Evolutionary conservation across 2,329 filamentous ascomycete genomes (phyloP).

Genomic region (Allantophomopsis lycopodina): DNA sequence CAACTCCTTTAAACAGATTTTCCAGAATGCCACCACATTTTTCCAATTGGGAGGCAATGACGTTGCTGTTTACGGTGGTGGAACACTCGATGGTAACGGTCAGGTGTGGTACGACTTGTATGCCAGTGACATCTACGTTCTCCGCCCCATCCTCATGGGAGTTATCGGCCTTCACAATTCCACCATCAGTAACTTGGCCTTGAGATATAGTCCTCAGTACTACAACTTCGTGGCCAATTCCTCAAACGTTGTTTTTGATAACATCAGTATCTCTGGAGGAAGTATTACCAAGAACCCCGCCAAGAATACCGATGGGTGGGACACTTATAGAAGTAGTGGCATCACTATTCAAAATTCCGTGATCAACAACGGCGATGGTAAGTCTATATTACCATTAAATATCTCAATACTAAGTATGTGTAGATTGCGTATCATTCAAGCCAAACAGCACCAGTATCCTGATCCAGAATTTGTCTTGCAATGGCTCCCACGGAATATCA

Average conservation of each 20-base stretch:
- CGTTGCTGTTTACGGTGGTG: constrained; percentile 55
- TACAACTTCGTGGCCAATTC: constrained; percentile 55
- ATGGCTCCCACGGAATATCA: constrained; percentile 58
- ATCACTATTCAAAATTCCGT: constrained; percentile 54
- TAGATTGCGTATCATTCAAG: constrained; percentile 61
- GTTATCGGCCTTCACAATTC: constrained; percentile 41
- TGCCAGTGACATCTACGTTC: constrained; percentile 37
- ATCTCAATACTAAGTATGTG: background rate
- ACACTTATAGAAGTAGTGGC: constrained; percentile 45
- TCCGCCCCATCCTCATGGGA: constrained; percentile 44
- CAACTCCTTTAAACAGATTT: constrained; percentile 47
- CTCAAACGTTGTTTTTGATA: constrained; percentile 46
- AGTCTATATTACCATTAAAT: background rate
- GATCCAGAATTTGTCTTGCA: constrained; percentile 53
- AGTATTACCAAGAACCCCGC: constrained; percentile 37
- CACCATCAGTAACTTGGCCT: constrained; percentile 42
- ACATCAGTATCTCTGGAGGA: constrained; percentile 43
- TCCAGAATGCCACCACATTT: constrained; percentile 54
- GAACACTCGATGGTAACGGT: constrained; percentile 49
- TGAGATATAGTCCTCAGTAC: constrained; percentile 44
- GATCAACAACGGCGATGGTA: constrained; percentile 47
- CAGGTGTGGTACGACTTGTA: constrained; percentile 46
- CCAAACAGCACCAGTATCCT: constrained; percentile 58
- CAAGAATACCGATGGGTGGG: constrained; percentile 55
- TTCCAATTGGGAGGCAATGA: constrained; percentile 52